phyloP scores from a whole-genome alignment of 345 rosid species.

The rapeseed (Brassica napus) region DNA sequence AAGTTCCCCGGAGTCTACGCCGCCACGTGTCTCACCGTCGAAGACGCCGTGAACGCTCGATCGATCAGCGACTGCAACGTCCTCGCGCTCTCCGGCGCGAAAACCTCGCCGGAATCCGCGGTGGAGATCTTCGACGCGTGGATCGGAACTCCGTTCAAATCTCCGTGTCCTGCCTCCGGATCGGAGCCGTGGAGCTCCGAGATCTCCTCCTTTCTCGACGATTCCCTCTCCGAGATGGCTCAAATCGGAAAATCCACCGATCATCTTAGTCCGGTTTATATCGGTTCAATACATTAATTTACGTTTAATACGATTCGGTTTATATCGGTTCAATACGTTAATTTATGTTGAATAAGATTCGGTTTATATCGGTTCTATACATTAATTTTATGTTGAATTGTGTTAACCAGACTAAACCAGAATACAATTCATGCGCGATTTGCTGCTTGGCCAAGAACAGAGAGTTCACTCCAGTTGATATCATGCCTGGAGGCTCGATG shows the following conservation, averaged over 20 bases:
- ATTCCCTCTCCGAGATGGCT: slow-evolving; percentile 53
- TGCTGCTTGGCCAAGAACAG: slow-evolving; percentile 67
- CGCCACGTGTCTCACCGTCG: slow-evolving; percentile 66
- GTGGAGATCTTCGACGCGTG: slow-evolving; percentile 65
- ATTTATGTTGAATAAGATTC: too few relatives aligned
- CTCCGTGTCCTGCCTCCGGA: slow-evolving; percentile 75
- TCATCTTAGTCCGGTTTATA: too few relatives aligned
- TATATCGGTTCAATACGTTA: too few relatives aligned
- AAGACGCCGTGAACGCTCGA: slow-evolving; percentile 67
- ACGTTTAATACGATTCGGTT: too few relatives aligned
- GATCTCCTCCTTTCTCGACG: slow-evolving; percentile 52
- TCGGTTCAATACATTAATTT: too few relatives aligned
- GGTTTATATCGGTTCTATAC: too few relatives aligned
- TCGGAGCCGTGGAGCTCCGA: slow-evolving; percentile 64
- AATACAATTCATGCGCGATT: slow-evolving; percentile 42
- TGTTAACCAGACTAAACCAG: too few relatives aligned
- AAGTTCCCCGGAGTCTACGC: slow-evolving; percentile 85
- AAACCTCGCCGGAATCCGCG: slow-evolving; percentile 59
- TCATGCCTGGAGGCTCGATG: slow-evolving; percentile 88
- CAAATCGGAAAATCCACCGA: slow-evolving; percentile 50
- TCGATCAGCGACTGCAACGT: slow-evolving; percentile 83
- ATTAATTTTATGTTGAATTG: too few relatives aligned
- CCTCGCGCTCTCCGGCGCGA: slow-evolving; percentile 71
- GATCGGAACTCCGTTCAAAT: slow-evolving; percentile 70
- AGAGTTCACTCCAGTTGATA: slow-evolving; percentile 57